phyloP scores from a whole-genome alignment of 768 basidiomycete genomes.

The Suillus weaverae region DNA sequence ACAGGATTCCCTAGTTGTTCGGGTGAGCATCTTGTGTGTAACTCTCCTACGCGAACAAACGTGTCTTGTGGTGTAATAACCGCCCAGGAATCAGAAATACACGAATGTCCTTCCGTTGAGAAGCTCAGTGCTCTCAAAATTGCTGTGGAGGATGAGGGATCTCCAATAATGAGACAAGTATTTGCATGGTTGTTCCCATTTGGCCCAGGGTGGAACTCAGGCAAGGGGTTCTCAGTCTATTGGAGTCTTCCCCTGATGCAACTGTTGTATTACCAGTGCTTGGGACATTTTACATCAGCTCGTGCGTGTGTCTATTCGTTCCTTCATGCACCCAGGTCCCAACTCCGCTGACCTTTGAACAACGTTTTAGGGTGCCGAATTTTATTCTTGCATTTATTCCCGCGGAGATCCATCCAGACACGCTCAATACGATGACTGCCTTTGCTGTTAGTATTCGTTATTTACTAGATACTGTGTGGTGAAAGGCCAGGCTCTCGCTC shows the following conservation, averaged over 20 bases:
- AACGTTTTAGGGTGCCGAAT: slow-evolving; percentile 73
- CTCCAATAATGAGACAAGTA: slow-evolving; percentile 75
- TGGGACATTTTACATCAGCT: slow-evolving; percentile 95
- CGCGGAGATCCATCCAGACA: slow-evolving; percentile 78
- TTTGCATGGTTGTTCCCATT: slow-evolving; percentile 87
- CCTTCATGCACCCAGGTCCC: slow-evolving; percentile 8
- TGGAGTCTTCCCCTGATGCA: neutral
- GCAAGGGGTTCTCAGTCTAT: slow-evolving; percentile 30
- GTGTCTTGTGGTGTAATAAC: slow-evolving; percentile 7
- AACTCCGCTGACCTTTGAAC: slow-evolving; percentile 19
- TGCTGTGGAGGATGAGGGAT: slow-evolving; percentile 60
- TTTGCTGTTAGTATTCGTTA: slow-evolving; percentile 65
- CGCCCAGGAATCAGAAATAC: slow-evolving; percentile 44
- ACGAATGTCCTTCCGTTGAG: slow-evolving; percentile 41
- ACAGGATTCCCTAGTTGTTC: slow-evolving; percentile 27
- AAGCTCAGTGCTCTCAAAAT: slow-evolving; percentile 60
- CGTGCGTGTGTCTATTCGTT: slow-evolving; percentile 52
- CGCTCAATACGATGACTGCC: slow-evolving; percentile 91
- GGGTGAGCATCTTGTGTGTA: slow-evolving; percentile 25
- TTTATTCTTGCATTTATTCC: slow-evolving; percentile 95
- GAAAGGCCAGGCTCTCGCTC: slow-evolving; percentile 18
- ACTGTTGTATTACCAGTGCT: slow-evolving; percentile 49
- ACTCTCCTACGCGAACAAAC: slow-evolving; percentile 12
- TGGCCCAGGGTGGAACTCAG: slow-evolving; percentile 85
- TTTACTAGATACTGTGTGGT: slow-evolving; percentile 11